Conservation (phyloP, 1,284 basidiomycete species). For the Coriolopsis trogii region DNA sequence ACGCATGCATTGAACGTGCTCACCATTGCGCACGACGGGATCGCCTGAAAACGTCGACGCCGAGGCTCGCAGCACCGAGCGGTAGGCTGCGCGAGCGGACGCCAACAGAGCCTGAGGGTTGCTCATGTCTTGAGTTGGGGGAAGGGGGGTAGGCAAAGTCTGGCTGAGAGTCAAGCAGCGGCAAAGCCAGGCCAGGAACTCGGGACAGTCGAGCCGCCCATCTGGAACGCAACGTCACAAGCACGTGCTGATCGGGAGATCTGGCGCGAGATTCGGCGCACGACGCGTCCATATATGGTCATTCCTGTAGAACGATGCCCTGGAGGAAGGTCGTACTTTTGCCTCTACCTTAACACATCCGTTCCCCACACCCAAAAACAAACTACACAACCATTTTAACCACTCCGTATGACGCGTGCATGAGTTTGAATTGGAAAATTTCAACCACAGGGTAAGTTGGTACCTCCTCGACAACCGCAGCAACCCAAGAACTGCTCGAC, state of each 20-base stretch:
- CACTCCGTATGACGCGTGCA: conserved; percentile 5
- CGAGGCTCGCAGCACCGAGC: conserved; percentile 67
- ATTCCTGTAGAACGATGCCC: conserved; percentile 37
- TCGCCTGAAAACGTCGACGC: conserved; percentile 63
- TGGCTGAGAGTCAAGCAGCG: conserved; percentile 8
- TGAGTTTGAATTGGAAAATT: conserved; percentile 9
- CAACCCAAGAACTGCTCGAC: conserved; percentile 13
- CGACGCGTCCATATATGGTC: conserved; percentile 44
- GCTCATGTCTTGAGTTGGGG: too few relatives aligned
- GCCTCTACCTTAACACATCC: conserved; percentile 6
- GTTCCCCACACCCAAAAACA: background rate
- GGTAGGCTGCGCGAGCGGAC: conserved; percentile 72
- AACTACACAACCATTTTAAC: background rate
- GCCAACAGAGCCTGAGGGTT: conserved; percentile 36
- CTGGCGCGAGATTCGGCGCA: conserved; percentile 41
- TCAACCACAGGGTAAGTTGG: conserved; percentile 11
- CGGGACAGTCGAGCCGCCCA: too few relatives aligned
- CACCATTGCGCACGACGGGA: conserved; percentile 28
- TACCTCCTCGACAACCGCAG: conserved; percentile 15
- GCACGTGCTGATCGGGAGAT: conserved; percentile 33
- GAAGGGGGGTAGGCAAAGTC: background rate
- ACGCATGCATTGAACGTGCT: conserved; percentile 22
- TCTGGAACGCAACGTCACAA: conserved; percentile 12
- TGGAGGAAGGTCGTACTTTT: conserved; percentile 17
- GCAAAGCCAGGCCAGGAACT: conserved; percentile 18